Conservation (phyloP, 2,329 filamentous ascomycete genomes). For the Periconia macrospinosa region DNA sequence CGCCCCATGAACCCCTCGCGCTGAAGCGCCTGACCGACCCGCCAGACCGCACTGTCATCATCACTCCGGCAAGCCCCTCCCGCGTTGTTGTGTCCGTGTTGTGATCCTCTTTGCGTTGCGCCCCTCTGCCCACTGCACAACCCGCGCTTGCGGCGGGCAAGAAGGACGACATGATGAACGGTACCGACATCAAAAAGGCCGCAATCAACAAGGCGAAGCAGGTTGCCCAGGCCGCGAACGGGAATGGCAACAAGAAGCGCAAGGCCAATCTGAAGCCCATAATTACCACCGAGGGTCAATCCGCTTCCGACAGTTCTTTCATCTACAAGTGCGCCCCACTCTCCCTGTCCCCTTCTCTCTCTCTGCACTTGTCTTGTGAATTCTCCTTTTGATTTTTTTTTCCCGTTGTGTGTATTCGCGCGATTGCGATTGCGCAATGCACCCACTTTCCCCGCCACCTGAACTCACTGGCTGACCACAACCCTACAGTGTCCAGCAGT, state of each 20-base stretch:
- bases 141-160: slow-evolving; percentile 29
- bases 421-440: neutral
- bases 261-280: slow-evolving; percentile 71
- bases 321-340: slow-evolving; percentile 44
- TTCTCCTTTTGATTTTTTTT: neutral
- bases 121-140: neutral
- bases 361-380: neutral
- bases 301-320: slow-evolving; percentile 39
- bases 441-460: neutral
- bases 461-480: slow-evolving; percentile 10
- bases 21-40: neutral
- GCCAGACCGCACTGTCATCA: neutral
- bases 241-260: slow-evolving; percentile 69
- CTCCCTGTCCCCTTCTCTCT: neutral
- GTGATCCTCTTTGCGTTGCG: neutral
- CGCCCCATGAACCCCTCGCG: neutral
- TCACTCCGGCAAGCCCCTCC: slow-evolving; percentile 9
- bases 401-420: neutral
- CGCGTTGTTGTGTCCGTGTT: neutral
- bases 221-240: slow-evolving; percentile 60
- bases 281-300: slow-evolving; percentile 62
- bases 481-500: slow-evolving; percentile 35
- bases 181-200: slow-evolving; percentile 64
- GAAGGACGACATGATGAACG: slow-evolving; percentile 58
- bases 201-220: slow-evolving; percentile 69